A percentile compares a stretch with the other conserved stretches of the same genome.
phyloP scores from a whole-genome alignment of 1,139 yeast species.

The Yamadazyma jaroonii region DNA sequence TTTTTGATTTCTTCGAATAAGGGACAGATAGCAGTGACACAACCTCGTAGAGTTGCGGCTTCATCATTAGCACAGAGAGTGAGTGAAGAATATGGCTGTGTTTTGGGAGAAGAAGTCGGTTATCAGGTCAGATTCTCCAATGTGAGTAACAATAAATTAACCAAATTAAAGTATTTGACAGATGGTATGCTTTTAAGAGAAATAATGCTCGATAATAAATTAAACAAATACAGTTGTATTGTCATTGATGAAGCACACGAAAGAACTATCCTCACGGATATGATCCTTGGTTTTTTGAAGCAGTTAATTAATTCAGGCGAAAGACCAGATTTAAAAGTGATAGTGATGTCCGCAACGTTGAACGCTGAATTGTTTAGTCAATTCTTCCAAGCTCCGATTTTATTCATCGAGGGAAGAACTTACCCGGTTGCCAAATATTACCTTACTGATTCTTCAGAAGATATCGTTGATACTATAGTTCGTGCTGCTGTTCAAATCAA shows the following conservation, averaged over 20 bases:
- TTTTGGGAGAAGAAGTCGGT: slow-evolving; percentile 83
- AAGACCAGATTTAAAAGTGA: slow-evolving; percentile 57
- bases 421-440: slow-evolving; percentile 77
- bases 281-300: slow-evolving; percentile 84
- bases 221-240: slow-evolving; percentile 70
- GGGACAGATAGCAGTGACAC: slow-evolving; percentile 82
- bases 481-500: slow-evolving; percentile 78
- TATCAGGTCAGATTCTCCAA: slow-evolving; percentile 82
- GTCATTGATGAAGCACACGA: slow-evolving; percentile 97
- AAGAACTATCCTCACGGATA: slow-evolving; percentile 87
- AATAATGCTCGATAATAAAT: slow-evolving; percentile 68
- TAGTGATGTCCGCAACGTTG: slow-evolving; percentile 92
- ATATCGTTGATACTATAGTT: slow-evolving; percentile 76
- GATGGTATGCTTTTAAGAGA: slow-evolving; percentile 98
- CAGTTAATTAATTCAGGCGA: slow-evolving; percentile 46
- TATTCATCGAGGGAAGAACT: slow-evolving; percentile 87
- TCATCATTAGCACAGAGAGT: slow-evolving; percentile 92
- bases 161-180: slow-evolving; percentile 81
- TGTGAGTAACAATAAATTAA: slow-evolving; percentile 32
- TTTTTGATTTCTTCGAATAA: slow-evolving; percentile 56
- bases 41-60: slow-evolving; percentile 98
- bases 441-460: slow-evolving; percentile 58
- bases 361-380: slow-evolving; percentile 86
- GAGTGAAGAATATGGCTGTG: slow-evolving; percentile 80
- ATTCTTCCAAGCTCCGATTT: slow-evolving; percentile 79